Percentiles rank a stretch among this genome's conserved stretches.
Evolutionary conservation across 306 rosid genomes (phyloP).

Genomic region (Sechiopsis laciniata): DNA sequence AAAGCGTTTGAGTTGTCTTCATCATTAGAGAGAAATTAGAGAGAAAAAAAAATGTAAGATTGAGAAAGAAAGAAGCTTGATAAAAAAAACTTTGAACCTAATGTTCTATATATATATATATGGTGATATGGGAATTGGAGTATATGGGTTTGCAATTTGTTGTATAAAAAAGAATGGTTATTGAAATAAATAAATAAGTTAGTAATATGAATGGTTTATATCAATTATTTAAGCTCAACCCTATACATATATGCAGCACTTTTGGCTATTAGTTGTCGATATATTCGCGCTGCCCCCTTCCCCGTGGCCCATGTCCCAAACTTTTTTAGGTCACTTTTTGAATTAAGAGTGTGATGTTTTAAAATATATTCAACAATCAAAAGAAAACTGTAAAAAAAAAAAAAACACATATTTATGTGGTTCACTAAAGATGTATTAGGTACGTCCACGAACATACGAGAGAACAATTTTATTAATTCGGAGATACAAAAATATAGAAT

Average conservation of each 20-base stretch:
- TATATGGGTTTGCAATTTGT: not conserved
- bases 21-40: conserved; percentile 15
- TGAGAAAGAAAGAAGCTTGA: not conserved
- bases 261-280: conserved; percentile 27
- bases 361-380: no score
- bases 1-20: conserved; percentile 27
- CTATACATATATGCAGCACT: conserved; percentile 6
- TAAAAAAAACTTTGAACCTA: not conserved
- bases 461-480: no score
- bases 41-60: not conserved
- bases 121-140: not conserved
- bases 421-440: no score
- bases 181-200: not conserved
- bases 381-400: no score
- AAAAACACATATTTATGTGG: no score
- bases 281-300: conserved; percentile 25
- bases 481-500: no score
- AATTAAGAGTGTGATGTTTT: not conserved
- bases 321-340: not conserved
- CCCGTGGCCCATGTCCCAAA: conserved; percentile 22
- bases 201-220: conserved; percentile 31
- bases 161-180: not conserved
- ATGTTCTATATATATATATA: conserved; percentile 4
- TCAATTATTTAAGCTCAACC: no score
- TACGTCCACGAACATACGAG: no score